Evolutionary conservation across 2,329 filamentous ascomycete species (phyloP), one percentile per base, ranked within the genome.

Genomic region (Gliomastix tumulicola): DNA sequence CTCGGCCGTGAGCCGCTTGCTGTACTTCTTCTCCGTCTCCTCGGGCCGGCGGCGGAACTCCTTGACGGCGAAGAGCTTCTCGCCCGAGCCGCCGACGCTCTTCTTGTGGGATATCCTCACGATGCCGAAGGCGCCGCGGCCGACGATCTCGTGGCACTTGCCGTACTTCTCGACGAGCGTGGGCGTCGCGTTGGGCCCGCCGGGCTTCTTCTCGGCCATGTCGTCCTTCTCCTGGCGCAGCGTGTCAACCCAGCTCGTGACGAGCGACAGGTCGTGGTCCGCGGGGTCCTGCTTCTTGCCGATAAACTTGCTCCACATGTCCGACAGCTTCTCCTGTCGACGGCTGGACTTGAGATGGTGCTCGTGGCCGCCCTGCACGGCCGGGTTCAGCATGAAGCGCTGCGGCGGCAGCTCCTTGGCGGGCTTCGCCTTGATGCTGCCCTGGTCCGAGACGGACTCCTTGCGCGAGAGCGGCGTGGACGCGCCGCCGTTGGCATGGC

Each of bases 21-120:
- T 94, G 60, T 97, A 98, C 57, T 94, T 94, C 67, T 95, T 95
- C 49, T 89, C 82, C 12, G 88, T 94, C 63, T 98, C 92, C 50
- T 95, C 88, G 2, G 90, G 89, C 34, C 89, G 79, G 45, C 90
- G 84, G 41, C 90, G 87, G 65, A 98, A 98, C 61, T 98, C 92
- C 65, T 98, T 98, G 55, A 98, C 90, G 25, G 92, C 92, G 54
- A 92, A 98, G 9, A 98, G 74, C 65, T 94, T 89, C 64, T 97
- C 92, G 49, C 76, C 79, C 50, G 76, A 81, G 49, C 88, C 84
- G 51, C 82, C 85, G 12, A 88, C 84, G 42, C 94, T 75, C 42
- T 88, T 83, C 66, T 98, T 98, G 75, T 97, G 92, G 13, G 90
- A 95, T 60, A 97, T 95, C 42, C 92, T 80, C 45, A 98, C 92